Base-by-base conservation (phyloP, 2,329 filamentous ascomycete genomes). In the Cladosporium sp. region DNA sequence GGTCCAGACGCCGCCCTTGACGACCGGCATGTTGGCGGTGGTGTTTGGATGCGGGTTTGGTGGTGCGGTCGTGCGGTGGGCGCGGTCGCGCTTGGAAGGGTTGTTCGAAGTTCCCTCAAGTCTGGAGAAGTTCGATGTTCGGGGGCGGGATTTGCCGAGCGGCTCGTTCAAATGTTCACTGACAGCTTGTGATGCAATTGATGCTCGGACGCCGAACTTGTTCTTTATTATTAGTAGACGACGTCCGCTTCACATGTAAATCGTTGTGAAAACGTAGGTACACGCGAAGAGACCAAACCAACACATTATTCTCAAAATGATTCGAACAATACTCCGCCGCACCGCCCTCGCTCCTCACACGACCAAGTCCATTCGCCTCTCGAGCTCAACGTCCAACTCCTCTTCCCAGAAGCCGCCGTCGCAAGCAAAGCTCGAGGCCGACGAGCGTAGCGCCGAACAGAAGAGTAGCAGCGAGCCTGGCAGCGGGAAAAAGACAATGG, bases 1-100 rank as follows among this genome's bases (percentile, higher is more conserved):
- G 10, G 82, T 84, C 82, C 82, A 85, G 54, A 84, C 81, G 62
- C 82, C 82, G 65, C 81, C 81, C 69, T 84, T 84, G 65, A 83
- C 82, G 60, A 83, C 81, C 58, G 82, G 79, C 81, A 84, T 85
- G 42, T 14, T 10, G 44, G 31, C n/a, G 9, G 45, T 34, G n/a
- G 11, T 38, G 35, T 38, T 34, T 13, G 35, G 35, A 7, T 28
- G 13, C 35, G 16, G 9, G 16, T n/a, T n/a, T 43, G 42, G 3
- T 43, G 42, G 8, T 43, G 10, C 14, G 42, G 28, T 4, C 22
- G 22, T 13, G 16, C 22, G 13, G 31, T 18, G 2, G 9, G 43
- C 14, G 38, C 37, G 18, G 46, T 43, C 31, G 46, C 46, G 46
- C 22, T 28, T 28, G 22, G 22, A 28, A 28, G 22, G 22, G 22